Percentiles rank a stretch among this genome's conserved stretches.
phyloP scores from a whole-genome alignment of 345 rosid species.

The Anastatica hierochuntica region DNA sequence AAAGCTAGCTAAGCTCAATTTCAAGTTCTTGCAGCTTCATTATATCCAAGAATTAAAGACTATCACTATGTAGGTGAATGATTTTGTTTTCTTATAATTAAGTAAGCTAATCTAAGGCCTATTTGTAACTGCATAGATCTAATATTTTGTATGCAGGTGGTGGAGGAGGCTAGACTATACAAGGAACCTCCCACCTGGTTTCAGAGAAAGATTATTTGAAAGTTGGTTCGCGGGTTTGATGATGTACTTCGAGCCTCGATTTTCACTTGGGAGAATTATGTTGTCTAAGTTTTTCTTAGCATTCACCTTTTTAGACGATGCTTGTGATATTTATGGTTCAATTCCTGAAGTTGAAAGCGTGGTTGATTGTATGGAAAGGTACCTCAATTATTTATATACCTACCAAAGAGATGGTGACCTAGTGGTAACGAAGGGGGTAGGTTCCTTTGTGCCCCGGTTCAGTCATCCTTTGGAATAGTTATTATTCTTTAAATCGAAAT shows the following conservation, averaged over 20 bases:
- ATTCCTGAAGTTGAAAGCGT: neutral
- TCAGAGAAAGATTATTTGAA: constrained; percentile 4
- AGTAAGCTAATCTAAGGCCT: too few species aligned
- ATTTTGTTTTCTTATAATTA: too few species aligned
- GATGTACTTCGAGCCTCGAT: constrained; percentile 5
- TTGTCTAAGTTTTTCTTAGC: neutral
- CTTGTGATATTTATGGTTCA: constrained; percentile 6
- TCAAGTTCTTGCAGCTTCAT: neutral
- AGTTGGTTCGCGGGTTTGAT: neutral
- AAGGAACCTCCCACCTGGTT: neutral
- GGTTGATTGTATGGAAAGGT: constrained; percentile 10
- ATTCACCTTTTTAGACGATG: neutral
- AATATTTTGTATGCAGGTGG: constrained; percentile 8
- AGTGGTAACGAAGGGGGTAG: too few species aligned
- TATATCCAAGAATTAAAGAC: neutral
- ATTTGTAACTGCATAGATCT: too few species aligned
- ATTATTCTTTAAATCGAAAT: too few species aligned
- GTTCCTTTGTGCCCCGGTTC: too few species aligned
- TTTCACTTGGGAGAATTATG: constrained; percentile 12
- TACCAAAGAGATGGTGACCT: neutral
- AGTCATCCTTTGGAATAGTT: too few species aligned
- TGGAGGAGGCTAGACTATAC: neutral
- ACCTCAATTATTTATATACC: too few species aligned
- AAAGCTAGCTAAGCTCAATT: neutral
- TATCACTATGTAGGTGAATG: neutral